A percentile compares a stretch with the other conserved stretches of the same genome.
phyloP scores from a whole-genome alignment of 306 rosid genomes.

The Abrus pulchellus region DNA sequence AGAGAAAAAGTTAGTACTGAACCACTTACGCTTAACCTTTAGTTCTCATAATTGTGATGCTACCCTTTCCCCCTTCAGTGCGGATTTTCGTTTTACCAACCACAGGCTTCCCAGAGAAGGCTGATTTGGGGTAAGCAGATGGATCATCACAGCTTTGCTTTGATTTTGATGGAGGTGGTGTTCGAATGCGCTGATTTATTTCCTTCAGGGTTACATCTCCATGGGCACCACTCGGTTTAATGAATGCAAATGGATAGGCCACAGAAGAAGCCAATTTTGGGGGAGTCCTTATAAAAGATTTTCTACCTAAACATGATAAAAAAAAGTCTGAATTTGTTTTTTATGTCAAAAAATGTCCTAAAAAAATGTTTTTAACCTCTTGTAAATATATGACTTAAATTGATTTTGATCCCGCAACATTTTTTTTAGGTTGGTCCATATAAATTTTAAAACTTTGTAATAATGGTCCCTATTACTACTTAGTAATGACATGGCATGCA shows the following conservation, averaged over 20 bases:
- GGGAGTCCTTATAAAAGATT: constrained; percentile 76
- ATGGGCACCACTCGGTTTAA: constrained; percentile 91
- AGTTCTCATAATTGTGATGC: constrained; percentile 98
- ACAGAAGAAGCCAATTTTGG: constrained; percentile 82
- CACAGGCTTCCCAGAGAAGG: constrained; percentile 98
- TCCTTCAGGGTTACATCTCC: constrained; percentile 97
- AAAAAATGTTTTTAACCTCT: not conserved
- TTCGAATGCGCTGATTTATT: constrained; percentile 90
- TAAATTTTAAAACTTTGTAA: no score
- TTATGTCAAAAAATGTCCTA: not conserved
- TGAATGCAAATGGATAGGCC: constrained; percentile 96
- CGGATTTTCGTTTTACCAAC: constrained; percentile 94
- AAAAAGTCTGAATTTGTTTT: constrained; percentile 42
- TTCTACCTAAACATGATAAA: constrained; percentile 71
- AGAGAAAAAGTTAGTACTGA: constrained; percentile 38
- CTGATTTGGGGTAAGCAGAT: constrained; percentile 79
- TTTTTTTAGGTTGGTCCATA: no score
- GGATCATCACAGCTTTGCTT: constrained; percentile 69
- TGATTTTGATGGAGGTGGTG: constrained; percentile 74
- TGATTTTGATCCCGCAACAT: no score
- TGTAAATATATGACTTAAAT: no score
- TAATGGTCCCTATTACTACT: no score
- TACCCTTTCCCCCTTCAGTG: constrained; percentile 96
- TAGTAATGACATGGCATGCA: no score
- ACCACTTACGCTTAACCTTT: constrained; percentile 69